Evolutionary conservation across 108 stramenopile species (phyloP), one percentile per base, ranked within the genome.

Genomic region (Aurantiochytrium sp.): DNA sequence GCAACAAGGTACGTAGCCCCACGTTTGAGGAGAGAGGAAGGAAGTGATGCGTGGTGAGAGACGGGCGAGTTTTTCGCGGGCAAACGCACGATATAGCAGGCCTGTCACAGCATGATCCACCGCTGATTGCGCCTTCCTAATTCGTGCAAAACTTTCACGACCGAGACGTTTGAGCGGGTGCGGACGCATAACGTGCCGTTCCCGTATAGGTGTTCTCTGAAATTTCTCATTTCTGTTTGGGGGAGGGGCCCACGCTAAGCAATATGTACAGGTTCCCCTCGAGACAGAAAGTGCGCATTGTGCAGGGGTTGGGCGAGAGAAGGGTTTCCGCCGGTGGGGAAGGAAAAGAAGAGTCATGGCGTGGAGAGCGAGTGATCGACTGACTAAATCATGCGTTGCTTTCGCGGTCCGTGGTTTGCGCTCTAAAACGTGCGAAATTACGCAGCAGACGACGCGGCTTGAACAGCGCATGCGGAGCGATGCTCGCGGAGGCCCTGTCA

Each of bases 51-150:
- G 8, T 30, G 34, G 8, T 1, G 34, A 34, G 15, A 17, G 22
- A 30, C 8, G 2, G 59, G 21, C 12, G 53, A 12, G 21, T 54
- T 27, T 1, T 81, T 1, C 3, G 39, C 21, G 45, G 17, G 12
- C 6, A 12, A 48, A 81, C 45, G 73, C 73, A 81, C 73, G 73
- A 81, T 48, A 81, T 81, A 81, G 73, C 73, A 48, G 73, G 59
- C 59, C 17, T 81, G 39, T 81, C 73, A 81, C 27, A 48, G 50
- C 73, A 1, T 48, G 6, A 22, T 81, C 73, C 39, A 27, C 73
- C 73, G 45, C 36, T 41, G 42, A 81, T 81, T 81, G 73, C 32
- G 73, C 45, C 73, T 48, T 81, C 73, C 73, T 81, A 81, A 81
- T 6, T 81, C 73, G 4, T 81, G 73, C 73, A 81, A 81, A 1